Conservation (phyloP, 2,329 filamentous ascomycete genomes). For the Colletotrichum salicis region DNA sequence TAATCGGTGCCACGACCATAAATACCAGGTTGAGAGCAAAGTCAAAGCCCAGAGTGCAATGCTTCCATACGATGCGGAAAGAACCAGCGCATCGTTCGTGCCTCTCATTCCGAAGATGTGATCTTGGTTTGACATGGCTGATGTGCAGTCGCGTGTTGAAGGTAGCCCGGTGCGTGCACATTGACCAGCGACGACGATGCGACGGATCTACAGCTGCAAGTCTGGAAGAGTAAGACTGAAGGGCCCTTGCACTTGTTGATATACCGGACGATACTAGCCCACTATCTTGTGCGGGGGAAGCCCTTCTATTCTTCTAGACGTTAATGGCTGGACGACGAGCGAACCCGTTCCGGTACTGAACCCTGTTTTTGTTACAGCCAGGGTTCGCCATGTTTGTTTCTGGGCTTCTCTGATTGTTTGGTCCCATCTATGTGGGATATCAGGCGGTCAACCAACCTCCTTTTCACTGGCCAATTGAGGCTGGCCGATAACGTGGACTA, state of each 20-base stretch:
- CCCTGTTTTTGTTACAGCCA: neutral
- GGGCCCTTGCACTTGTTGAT: neutral
- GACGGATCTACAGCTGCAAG: neutral
- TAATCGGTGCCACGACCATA: slow-evolving; percentile 42
- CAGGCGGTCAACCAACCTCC: neutral
- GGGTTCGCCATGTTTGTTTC: neutral
- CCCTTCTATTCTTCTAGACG: neutral
- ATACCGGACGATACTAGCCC: too few species aligned
- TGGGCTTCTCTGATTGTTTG: neutral
- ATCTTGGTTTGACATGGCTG: neutral
- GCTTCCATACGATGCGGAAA: neutral
- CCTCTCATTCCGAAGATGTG: neutral
- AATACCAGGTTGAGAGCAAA: slow-evolving; percentile 3
- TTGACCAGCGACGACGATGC: neutral
- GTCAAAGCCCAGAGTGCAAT: neutral
- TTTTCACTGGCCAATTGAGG: neutral
- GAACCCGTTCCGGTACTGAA: neutral
- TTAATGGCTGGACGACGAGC: neutral
- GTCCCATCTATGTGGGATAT: too few species aligned
- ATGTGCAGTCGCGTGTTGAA: too few species aligned
- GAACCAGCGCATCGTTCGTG: neutral
- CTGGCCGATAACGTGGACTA: neutral
- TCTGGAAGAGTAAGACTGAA: neutral
- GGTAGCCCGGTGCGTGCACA: neutral
- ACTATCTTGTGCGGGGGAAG: slow-evolving; percentile 15